phyloP scores from a whole-genome alignment of 2,329 filamentous ascomycete species.

The Colletotrichum sp. region DNA sequence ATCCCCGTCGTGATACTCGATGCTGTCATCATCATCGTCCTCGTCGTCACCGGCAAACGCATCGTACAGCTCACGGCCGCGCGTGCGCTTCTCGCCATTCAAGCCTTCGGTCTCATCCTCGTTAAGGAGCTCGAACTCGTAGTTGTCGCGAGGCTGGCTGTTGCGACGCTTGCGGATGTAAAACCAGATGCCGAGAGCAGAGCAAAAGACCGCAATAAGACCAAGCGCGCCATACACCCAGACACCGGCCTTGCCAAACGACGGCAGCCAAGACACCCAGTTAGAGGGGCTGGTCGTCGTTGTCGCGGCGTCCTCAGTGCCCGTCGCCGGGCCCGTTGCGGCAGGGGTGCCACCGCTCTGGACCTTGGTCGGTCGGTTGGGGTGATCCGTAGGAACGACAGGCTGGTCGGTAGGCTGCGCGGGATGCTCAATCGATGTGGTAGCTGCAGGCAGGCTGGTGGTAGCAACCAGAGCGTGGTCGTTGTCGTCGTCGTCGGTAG shows the following conservation, averaged over 20 bases:
- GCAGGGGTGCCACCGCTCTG: conserved; percentile 37
- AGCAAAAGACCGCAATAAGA: conserved; percentile 87
- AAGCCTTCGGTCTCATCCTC: conserved; percentile 74
- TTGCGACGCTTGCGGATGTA: conserved; percentile 80
- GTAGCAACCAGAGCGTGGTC: conserved; percentile 74
- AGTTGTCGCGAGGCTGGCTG: conserved; percentile 79
- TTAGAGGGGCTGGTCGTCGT: conserved; percentile 66
- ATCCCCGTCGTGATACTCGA: conserved; percentile 37
- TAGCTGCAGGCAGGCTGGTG: conserved; percentile 61
- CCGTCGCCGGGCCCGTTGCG: conserved; percentile 33
- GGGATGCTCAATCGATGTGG: conserved; percentile 62
- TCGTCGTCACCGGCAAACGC: conserved; percentile 88
- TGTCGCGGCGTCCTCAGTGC: conserved; percentile 34
- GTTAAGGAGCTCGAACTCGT: conserved; percentile 93
- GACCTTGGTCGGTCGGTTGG: conserved; percentile 65
- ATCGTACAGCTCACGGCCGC: conserved; percentile 93
- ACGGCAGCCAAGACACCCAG: conserved; percentile 86
- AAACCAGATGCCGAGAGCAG: conserved; percentile 80
- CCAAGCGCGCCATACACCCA: conserved; percentile 91
- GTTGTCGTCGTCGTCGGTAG: conserved; percentile 81
- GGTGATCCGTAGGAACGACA: conserved; percentile 64
- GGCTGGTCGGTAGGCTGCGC: conserved; percentile 49
- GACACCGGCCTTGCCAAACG: conserved; percentile 85
- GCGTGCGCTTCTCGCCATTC: conserved; percentile 56
- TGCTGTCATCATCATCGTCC: conserved; percentile 69